Evolutionary conservation across 441 rosid genomes (phyloP).

Genomic region (Eruca vesicaria): DNA sequence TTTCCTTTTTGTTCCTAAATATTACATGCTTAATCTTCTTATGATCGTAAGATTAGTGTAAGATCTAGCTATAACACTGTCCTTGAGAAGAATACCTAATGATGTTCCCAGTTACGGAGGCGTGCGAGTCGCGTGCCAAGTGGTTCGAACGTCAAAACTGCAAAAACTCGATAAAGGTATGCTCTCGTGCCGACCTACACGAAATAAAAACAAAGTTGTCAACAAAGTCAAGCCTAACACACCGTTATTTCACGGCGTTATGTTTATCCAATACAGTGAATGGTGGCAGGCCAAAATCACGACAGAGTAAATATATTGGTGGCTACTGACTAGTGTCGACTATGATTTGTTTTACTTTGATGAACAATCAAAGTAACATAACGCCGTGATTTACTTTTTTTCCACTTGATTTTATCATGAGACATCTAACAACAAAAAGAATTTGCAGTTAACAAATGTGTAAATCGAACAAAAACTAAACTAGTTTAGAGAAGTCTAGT

Average conservation of each 20-base stretch:
- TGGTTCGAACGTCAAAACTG: slow-evolving; percentile 23
- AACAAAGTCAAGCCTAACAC: slow-evolving; percentile 19
- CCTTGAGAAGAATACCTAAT: slow-evolving; percentile 5
- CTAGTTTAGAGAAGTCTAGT: neutral
- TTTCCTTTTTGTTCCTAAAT: neutral
- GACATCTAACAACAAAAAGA: neutral
- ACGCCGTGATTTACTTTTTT: neutral
- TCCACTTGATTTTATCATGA: neutral
- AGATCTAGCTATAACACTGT: neutral
- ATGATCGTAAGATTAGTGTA: neutral
- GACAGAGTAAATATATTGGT: no score
- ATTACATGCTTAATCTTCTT: neutral
- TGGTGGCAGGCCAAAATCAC: neutral
- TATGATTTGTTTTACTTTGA: no score
- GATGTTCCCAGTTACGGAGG: neutral
- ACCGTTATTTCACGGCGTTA: slow-evolving; percentile 25
- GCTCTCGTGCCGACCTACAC: slow-evolving; percentile 35
- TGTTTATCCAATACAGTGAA: slow-evolving; percentile 14
- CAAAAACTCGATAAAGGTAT: neutral
- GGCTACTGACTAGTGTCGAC: no score
- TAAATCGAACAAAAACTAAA: neutral
- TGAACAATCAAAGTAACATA: no score
- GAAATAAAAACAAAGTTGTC: neutral
- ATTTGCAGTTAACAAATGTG: neutral
- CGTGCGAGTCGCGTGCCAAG: slow-evolving; percentile 28